Conservation (phyloP, 2,329 filamentous ascomycete species). For the Rhexocercosporidium sp. region DNA sequence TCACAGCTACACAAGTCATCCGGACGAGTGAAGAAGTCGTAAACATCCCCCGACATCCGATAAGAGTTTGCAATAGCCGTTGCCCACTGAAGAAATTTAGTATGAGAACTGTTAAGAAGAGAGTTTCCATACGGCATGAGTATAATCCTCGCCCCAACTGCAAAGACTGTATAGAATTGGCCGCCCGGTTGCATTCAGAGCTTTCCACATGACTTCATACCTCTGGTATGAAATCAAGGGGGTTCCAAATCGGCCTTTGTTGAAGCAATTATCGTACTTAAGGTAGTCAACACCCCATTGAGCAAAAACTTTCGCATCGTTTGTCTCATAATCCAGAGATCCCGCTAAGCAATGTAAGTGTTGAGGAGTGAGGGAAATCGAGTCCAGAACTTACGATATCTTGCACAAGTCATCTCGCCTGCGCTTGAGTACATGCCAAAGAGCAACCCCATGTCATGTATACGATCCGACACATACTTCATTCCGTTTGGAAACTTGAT, state of each 20-base stretch:
- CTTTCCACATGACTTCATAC: slow-evolving; percentile 42
- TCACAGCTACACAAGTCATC: slow-evolving; percentile 30
- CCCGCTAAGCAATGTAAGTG: slow-evolving; percentile 39
- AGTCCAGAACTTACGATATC: slow-evolving; percentile 22
- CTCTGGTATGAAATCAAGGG: slow-evolving; percentile 29
- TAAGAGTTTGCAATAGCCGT: slow-evolving; percentile 45
- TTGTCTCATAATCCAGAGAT: slow-evolving; percentile 46
- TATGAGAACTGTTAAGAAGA: too few species aligned
- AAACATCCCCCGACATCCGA: slow-evolving; percentile 47
- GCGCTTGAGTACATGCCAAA: slow-evolving; percentile 49
- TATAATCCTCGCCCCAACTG: slow-evolving; percentile 54
- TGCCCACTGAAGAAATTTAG: slow-evolving; percentile 39
- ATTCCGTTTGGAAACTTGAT: slow-evolving; percentile 49
- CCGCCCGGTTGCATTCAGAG: slow-evolving; percentile 39
- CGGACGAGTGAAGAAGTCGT: slow-evolving; percentile 35
- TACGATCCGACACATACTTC: slow-evolving; percentile 45
- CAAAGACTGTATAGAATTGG: slow-evolving; percentile 44
- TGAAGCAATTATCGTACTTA: slow-evolving; percentile 61
- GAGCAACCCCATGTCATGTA: slow-evolving; percentile 46
- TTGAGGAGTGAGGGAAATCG: too few species aligned
- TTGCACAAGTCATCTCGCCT: slow-evolving; percentile 42
- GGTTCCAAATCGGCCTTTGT: slow-evolving; percentile 52
- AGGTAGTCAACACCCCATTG: slow-evolving; percentile 56
- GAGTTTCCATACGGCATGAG: slow-evolving; percentile 23
- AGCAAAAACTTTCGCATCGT: slow-evolving; percentile 56